Conservation (phyloP, 805 yeast species). For the Scheffersomyces amazonensis region DNA sequence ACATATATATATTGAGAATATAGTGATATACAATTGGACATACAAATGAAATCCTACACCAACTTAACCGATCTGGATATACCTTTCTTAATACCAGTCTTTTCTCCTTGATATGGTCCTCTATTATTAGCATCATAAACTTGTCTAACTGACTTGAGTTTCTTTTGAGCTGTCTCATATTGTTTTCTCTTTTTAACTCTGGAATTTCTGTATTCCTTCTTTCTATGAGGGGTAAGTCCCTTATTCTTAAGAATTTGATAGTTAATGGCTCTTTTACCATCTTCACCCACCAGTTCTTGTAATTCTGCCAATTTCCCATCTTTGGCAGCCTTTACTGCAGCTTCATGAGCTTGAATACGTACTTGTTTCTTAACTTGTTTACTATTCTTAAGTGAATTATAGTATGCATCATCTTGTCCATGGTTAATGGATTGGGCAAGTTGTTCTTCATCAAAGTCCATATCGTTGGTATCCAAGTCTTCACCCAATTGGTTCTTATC, state of each 20-base stretch:
- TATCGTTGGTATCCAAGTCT: slow-evolving; percentile 52
- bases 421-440: slow-evolving; percentile 41
- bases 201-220: slow-evolving; percentile 91
- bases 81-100: slow-evolving; percentile 96
- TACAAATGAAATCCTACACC: slow-evolving; percentile 26
- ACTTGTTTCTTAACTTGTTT: slow-evolving; percentile 48
- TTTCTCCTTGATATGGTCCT: slow-evolving; percentile 85
- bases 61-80: slow-evolving; percentile 84
- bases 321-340: slow-evolving; percentile 74
- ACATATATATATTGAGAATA: no score
- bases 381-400: slow-evolving; percentile 49
- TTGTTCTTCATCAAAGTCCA: slow-evolving; percentile 46
- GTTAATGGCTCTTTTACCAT: slow-evolving; percentile 92
- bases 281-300: slow-evolving; percentile 61
- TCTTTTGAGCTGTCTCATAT: slow-evolving; percentile 93
- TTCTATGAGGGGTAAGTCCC: slow-evolving; percentile 90
- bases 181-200: slow-evolving; percentile 98
- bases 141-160: slow-evolving; percentile 83
- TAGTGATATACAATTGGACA: no score
- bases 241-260: slow-evolving; percentile 94
- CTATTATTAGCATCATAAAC: slow-evolving; percentile 74
- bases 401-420: slow-evolving; percentile 55
- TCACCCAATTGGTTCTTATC: slow-evolving; percentile 52
- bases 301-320: slow-evolving; percentile 80
- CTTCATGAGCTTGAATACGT: slow-evolving; percentile 62